These are phyloP conservation scores for Apophysomyces trapeziformis DNA, from an alignment of 371 early-diverging fungal genomes.

Conservation along the genomic window DNA sequence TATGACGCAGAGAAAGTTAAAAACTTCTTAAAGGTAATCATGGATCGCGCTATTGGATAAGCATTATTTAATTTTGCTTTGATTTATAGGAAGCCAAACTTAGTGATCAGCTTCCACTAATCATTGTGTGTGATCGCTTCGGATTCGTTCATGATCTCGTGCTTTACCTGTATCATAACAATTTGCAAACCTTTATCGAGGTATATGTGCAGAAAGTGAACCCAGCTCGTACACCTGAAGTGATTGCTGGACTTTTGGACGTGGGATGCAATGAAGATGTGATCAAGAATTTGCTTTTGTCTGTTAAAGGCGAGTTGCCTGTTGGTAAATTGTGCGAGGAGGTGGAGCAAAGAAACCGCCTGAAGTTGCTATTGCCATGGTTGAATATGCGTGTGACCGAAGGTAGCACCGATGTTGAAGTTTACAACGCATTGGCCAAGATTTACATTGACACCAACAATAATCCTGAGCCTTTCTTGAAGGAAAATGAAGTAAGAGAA, in stretches of 20 bases:
- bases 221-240: slow-evolving; percentile 91
- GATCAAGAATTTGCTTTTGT: slow-evolving; percentile 87
- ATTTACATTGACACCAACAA: slow-evolving; percentile 99
- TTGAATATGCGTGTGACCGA: slow-evolving; percentile 87
- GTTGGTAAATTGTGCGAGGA: slow-evolving; percentile 89
- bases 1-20: slow-evolving; percentile 98
- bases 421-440: slow-evolving; percentile 98
- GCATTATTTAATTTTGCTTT: not conserved
- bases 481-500: slow-evolving; percentile 75
- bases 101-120: slow-evolving; percentile 93
- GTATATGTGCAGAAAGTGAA: slow-evolving; percentile 98
- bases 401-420: slow-evolving; percentile 83
- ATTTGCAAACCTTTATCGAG: slow-evolving; percentile 93
- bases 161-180: slow-evolving; percentile 92
- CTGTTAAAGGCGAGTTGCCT: slow-evolving; percentile 81
- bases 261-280: slow-evolving; percentile 96
- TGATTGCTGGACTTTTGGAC: slow-evolving; percentile 95
- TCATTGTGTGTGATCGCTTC: slow-evolving; percentile 97
- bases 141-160: slow-evolving; percentile 97
- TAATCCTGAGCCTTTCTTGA: slow-evolving; percentile 95
- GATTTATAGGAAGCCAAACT: slow-evolving; percentile 83
- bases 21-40: slow-evolving; percentile 85
- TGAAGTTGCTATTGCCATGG: slow-evolving; percentile 94
- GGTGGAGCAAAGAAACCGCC: slow-evolving; percentile 93
- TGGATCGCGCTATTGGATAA: not conserved